Conservation (phyloP, 2,329 filamentous ascomycete species). For the Herpomyces periplanetae region DNA sequence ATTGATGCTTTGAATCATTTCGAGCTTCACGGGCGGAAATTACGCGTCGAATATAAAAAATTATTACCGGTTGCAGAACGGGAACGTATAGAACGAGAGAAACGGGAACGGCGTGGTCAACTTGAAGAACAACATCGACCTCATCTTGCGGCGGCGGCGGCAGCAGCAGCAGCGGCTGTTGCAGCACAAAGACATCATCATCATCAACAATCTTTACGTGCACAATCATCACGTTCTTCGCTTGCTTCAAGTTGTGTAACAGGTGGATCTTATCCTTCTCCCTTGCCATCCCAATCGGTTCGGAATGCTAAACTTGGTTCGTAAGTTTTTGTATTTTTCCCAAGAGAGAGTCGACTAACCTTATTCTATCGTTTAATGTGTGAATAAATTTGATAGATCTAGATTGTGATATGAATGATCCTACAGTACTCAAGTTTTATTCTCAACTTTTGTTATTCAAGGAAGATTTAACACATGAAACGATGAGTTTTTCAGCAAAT, state of each 20-base stretch:
- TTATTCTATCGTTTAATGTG: slow-evolving; percentile 5
- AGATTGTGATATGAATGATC: slow-evolving; percentile 70
- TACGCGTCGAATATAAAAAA: slow-evolving; percentile 95
- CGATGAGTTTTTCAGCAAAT: slow-evolving; percentile 41
- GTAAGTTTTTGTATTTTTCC: slow-evolving; percentile 3
- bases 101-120: slow-evolving; percentile 74
- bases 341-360: slow-evolving; percentile 2
- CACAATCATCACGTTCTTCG: slow-evolving; percentile 24
- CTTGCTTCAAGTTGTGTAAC: slow-evolving; percentile 11
- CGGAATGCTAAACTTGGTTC: slow-evolving; percentile 4
- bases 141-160: slow-evolving; percentile 14
- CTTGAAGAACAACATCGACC: slow-evolving; percentile 80
- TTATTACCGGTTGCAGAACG: slow-evolving; percentile 84
- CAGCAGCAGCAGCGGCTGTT: no score
- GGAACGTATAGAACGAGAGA: slow-evolving; percentile 82
- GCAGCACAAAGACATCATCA: no score
- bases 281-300: slow-evolving; percentile 6
- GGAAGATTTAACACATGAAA: slow-evolving; percentile 32
- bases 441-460: slow-evolving; percentile 66
- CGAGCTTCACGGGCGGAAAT: slow-evolving; percentile 67
- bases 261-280: slow-evolving; percentile 4
- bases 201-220: slow-evolving; percentile 52
- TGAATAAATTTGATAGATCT: slow-evolving; percentile 4
- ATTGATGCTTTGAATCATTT: slow-evolving; percentile 85
- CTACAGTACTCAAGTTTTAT: slow-evolving; percentile 49